These are phyloP conservation scores for Talaromyces sp. DNA, from an alignment of 2,329 filamentous ascomycete species.

Conservation along the genomic window DNA sequence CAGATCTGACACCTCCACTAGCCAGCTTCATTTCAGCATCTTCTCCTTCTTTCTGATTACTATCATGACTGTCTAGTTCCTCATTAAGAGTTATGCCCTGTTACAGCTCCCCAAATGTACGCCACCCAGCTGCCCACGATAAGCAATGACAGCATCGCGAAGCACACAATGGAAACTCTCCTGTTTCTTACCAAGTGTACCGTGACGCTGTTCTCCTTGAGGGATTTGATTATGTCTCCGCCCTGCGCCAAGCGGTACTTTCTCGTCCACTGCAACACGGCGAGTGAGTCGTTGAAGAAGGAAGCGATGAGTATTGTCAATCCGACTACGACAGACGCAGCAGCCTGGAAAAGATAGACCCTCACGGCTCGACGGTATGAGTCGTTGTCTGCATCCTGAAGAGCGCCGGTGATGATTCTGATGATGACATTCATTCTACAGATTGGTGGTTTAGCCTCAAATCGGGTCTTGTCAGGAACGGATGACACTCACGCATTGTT, in stretches of 20 bases:
- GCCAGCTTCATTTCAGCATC: neutral
- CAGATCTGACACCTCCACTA: neutral
- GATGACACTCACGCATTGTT: conserved; percentile 50
- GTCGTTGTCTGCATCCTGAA: conserved; percentile 57
- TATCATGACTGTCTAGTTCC: too few species aligned
- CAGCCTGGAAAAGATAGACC: conserved; percentile 55
- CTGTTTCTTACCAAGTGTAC: conserved; percentile 38
- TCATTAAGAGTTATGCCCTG: conserved; percentile 43
- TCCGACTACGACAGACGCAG: conserved; percentile 48
- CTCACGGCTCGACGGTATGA: conserved; percentile 55
- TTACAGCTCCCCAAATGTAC: conserved; percentile 60
- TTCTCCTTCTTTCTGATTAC: too few species aligned
- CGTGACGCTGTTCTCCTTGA: conserved; percentile 43
- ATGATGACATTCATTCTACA: conserved; percentile 58
- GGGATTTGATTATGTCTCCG: conserved; percentile 44
- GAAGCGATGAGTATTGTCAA: conserved; percentile 39
- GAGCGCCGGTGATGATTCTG: conserved; percentile 54
- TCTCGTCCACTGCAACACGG: conserved; percentile 56
- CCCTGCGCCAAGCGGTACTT: conserved; percentile 48
- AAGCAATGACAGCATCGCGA: conserved; percentile 44
- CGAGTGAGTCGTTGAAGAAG: conserved; percentile 43
- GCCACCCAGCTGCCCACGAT: conserved; percentile 49
- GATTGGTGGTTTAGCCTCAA: neutral
- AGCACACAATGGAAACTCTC: conserved; percentile 43
- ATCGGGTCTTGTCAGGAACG: too few species aligned